These are phyloP conservation scores for Beauveria scarabaeidicola DNA, from an alignment of 2,329 filamentous ascomycete species.

Conservation along the genomic window DNA sequence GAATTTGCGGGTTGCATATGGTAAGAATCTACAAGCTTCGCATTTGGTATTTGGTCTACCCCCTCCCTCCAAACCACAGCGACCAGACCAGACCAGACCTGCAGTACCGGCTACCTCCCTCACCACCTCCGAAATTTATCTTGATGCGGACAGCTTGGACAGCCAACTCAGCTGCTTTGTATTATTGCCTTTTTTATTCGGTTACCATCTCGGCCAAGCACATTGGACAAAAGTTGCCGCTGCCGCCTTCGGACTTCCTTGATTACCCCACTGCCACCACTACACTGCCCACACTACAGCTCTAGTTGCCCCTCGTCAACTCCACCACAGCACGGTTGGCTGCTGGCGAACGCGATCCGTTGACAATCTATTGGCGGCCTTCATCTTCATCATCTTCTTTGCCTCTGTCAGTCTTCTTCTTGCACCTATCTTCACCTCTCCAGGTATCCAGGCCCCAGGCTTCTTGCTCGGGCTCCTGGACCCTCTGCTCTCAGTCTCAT, in stretches of 20 bases:
- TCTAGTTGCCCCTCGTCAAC: slow-evolving; percentile 20
- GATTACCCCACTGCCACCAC: slow-evolving; percentile 1
- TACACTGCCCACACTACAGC: neutral
- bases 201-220: too few relatives aligned
- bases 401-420: neutral
- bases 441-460: slow-evolving; percentile 5
- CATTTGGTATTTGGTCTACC: too few relatives aligned
- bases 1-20: too few relatives aligned
- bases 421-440: neutral
- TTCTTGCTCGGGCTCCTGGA: slow-evolving; percentile 1
- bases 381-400: neutral
- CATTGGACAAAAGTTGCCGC: too few relatives aligned
- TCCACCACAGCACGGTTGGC: slow-evolving; percentile 28
- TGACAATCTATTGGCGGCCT: neutral
- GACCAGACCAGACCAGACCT: too few relatives aligned
- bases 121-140: too few relatives aligned
- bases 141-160: too few relatives aligned
- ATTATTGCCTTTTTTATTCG: too few relatives aligned
- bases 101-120: too few relatives aligned
- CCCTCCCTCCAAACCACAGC: too few relatives aligned
- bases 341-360: slow-evolving; percentile 9
- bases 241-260: neutral
- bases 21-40: too few relatives aligned
- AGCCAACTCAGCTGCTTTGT: too few relatives aligned
- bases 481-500: neutral